Conservation (phyloP, 768 basidiomycete genomes). For the Rhizopogon roseolus region DNA sequence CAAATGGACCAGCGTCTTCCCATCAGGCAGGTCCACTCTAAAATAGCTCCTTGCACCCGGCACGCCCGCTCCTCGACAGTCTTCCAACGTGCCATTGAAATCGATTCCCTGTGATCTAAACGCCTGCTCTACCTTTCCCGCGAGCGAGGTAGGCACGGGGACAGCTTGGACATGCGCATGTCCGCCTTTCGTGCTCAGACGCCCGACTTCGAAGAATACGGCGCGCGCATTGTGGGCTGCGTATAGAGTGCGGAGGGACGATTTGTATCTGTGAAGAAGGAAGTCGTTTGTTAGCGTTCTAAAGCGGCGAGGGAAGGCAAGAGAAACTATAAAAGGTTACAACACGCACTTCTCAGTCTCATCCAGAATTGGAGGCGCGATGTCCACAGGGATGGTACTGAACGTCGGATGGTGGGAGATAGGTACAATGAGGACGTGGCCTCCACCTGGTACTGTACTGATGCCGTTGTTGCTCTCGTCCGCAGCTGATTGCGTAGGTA, state of each 20-base stretch:
- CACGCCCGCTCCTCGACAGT: constrained; percentile 35
- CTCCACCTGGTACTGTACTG: constrained; percentile 80
- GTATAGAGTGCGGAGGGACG: constrained; percentile 67
- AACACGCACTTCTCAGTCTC: constrained; percentile 69
- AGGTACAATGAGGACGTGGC: constrained; percentile 91
- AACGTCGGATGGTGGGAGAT: constrained; percentile 93
- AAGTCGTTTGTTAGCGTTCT: background rate
- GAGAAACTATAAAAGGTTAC: background rate
- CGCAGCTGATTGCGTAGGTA: constrained; percentile 65
- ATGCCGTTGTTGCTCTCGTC: constrained; percentile 31
- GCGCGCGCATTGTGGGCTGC: constrained; percentile 62
- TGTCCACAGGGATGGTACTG: constrained; percentile 73
- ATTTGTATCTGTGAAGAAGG: constrained; percentile 58
- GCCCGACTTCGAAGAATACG: constrained; percentile 85
- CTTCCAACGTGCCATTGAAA: constrained; percentile 63
- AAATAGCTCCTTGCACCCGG: constrained; percentile 61
- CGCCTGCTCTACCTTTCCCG: constrained; percentile 59
- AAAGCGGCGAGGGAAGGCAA: constrained; percentile 1
- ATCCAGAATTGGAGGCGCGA: constrained; percentile 66
- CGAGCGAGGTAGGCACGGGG: constrained; percentile 64
- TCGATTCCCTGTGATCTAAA: constrained; percentile 67
- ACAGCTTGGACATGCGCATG: constrained; percentile 92
- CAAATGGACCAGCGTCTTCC: constrained; percentile 80
- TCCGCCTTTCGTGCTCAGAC: constrained; percentile 80
- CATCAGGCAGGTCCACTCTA: constrained; percentile 84